Evolutionary conservation across 345 rosid genomes (phyloP), one percentile per base, ranked within the genome.

Genomic region (Dovyalis caffra): DNA sequence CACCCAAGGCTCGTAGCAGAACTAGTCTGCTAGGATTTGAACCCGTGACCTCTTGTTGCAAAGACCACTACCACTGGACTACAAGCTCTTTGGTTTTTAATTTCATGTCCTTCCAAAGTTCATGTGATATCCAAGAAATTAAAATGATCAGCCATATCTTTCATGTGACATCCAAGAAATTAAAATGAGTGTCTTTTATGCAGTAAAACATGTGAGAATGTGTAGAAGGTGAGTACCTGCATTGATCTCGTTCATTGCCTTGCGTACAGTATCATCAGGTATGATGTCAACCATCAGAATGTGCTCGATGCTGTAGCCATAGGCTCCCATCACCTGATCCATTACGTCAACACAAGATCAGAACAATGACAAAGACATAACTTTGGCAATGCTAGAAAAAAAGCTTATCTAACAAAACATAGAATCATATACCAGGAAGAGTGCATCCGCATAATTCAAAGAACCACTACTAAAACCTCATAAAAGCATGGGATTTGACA

Each of bases 161-260:
- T 37, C 35, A 35, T 16, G 10, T 9, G 40, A 58, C 21, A 72
- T 72, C 49, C 40, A 25, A 35, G 38, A 71, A 14, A 35, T 3
- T 33, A 40, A 5, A 37, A 53, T 11, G 10, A 32, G 28, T n/a
- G 9, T 28, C 32, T 21, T n/a, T 9, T 25, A 16, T 63, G 62
- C 31, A 26, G 2, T 28, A 60, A 57, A 56, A 3, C 14, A 43
- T 32, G 14, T 12, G 45, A 38, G 18, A 60, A 37, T 9, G 66
- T n/a, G 28, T 56, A 33, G n/a, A 49, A 47, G 35, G 4, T 5
- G n/a, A 15, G 75, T 82, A 95, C 99, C 98, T 78, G 99, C 99
- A 82, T 96, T 96, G 74, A 96, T 96, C 86, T 96, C 99, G 51
- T 96, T 96, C 99, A 96, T 93, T 21, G 99, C 98, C 84, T 77